phyloP scores from a whole-genome alignment of 768 basidiomycete genomes.

The Steccherinum ochraceum region DNA sequence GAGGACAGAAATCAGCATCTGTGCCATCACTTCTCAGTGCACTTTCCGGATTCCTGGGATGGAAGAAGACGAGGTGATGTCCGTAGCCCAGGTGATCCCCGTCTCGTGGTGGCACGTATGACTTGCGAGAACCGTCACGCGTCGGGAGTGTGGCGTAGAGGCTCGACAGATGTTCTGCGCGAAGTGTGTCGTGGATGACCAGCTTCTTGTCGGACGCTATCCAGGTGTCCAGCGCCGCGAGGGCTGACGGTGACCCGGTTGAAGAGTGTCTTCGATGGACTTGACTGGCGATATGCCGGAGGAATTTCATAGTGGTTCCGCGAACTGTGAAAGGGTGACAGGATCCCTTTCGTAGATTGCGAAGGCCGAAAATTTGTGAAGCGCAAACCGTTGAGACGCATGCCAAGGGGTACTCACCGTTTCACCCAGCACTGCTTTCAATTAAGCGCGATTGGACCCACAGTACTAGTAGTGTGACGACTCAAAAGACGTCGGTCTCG shows the following conservation, averaged over 20 bases:
- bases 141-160: conserved; percentile 69
- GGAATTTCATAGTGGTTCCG: too few relatives aligned
- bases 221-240: conserved; percentile 42
- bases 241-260: conserved; percentile 6
- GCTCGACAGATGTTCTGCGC: conserved; percentile 52
- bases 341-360: too few relatives aligned
- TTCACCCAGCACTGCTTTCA: too few relatives aligned
- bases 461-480: too few relatives aligned
- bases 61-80: conserved; percentile 73
- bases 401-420: too few relatives aligned
- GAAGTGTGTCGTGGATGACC: conserved; percentile 42
- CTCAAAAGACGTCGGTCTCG: too few relatives aligned
- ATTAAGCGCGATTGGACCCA: too few relatives aligned
- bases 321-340: too few relatives aligned
- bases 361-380: too few relatives aligned
- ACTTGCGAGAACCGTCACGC: conserved; percentile 46
- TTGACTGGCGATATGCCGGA: conserved; percentile 10
- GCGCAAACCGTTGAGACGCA: too few relatives aligned
- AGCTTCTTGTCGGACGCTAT: conserved; percentile 42
- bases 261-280: conserved; percentile 9
- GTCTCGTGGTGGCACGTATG: conserved; percentile 33
- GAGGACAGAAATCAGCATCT: conserved; percentile 65
- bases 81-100: conserved; percentile 47
- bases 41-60: conserved; percentile 52
- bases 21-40: conserved; percentile 63